phyloP scores from a whole-genome alignment of 1,284 basidiomycete genomes.

The Trichosporon ovoides region DNA sequence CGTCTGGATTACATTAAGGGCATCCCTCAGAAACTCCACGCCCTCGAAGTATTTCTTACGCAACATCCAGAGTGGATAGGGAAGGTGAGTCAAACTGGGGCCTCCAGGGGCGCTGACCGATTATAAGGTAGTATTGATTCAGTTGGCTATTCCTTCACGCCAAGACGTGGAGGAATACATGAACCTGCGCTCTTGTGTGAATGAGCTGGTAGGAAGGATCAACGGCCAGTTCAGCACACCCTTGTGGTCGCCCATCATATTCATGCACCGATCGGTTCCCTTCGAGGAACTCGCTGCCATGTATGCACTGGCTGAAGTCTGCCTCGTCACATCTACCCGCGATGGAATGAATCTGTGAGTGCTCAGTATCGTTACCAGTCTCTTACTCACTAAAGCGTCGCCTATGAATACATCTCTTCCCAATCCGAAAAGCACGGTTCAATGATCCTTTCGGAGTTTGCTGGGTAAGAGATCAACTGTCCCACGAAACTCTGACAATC shows the following conservation, averaged over 20 bases:
- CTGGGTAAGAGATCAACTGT: conserved; percentile 55
- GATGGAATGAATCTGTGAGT: conserved; percentile 89
- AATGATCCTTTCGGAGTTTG: conserved; percentile 97
- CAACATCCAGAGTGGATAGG: conserved; percentile 99
- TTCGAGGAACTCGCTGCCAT: conserved; percentile 96
- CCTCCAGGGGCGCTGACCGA: neutral
- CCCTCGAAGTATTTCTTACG: conserved; percentile 89
- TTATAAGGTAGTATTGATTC: conserved; percentile 78
- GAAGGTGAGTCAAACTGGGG: conserved; percentile 57
- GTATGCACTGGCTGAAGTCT: conserved; percentile 94
- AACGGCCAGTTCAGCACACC: conserved; percentile 98
- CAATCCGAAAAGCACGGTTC: conserved; percentile 88
- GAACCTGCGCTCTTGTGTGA: conserved; percentile 90
- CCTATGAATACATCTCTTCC: conserved; percentile 97
- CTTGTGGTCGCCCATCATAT: conserved; percentile 98
- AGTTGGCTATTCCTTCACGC: conserved; percentile 93
- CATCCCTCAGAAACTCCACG: conserved; percentile 95
- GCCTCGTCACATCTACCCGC: conserved; percentile 87
- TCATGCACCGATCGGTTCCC: conserved; percentile 89
- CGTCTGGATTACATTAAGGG: conserved; percentile 99
- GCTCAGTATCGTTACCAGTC: neutral
- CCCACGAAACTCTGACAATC: too few species aligned
- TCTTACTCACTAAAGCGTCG: conserved; percentile 62
- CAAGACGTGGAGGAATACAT: conserved; percentile 99
- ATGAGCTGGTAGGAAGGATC: conserved; percentile 95